phyloP scores from a whole-genome alignment of 129 eudicot genomes.

The Arctium minus region DNA sequence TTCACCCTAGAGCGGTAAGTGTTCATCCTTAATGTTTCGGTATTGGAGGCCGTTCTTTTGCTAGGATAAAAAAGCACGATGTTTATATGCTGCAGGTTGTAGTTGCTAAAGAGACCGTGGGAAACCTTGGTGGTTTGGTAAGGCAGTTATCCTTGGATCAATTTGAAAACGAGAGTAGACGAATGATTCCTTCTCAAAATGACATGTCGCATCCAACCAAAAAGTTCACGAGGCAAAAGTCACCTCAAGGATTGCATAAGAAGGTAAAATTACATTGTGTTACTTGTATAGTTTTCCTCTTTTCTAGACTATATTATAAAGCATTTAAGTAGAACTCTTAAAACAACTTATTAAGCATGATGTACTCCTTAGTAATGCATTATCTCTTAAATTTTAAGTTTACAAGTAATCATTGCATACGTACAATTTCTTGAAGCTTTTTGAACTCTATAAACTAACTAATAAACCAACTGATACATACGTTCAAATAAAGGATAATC shows the following conservation, averaged over 20 bases:
- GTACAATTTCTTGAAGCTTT: background rate
- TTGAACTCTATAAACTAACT: background rate
- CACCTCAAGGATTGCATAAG: slow-evolving; percentile 96
- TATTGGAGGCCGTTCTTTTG: slow-evolving; percentile 8
- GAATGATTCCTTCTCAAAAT: slow-evolving; percentile 73
- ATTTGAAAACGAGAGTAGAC: slow-evolving; percentile 96
- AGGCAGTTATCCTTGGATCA: slow-evolving; percentile 94
- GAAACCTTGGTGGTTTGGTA: slow-evolving; percentile 90
- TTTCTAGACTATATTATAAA: background rate
- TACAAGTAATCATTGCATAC: background rate
- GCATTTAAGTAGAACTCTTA: background rate
- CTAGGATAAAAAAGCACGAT: slow-evolving; percentile 9
- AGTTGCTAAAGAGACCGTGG: slow-evolving; percentile 90
- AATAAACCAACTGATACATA: background rate
- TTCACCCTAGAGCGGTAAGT: slow-evolving; percentile 96
- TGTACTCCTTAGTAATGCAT: background rate
- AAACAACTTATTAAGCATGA: background rate
- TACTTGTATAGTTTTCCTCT: background rate
- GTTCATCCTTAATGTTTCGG: background rate
- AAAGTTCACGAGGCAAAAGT: slow-evolving; percentile 69
- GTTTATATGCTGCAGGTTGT: slow-evolving; percentile 64
- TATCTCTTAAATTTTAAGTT: background rate
- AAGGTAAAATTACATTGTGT: slow-evolving; percentile 45
- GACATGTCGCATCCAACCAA: slow-evolving; percentile 63
- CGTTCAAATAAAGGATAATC: background rate